Percentiles rank a stretch among this genome's conserved stretches.
Conservation (phyloP, 2,329 filamentous ascomycete genomes). For the Trichoderma breve region DNA sequence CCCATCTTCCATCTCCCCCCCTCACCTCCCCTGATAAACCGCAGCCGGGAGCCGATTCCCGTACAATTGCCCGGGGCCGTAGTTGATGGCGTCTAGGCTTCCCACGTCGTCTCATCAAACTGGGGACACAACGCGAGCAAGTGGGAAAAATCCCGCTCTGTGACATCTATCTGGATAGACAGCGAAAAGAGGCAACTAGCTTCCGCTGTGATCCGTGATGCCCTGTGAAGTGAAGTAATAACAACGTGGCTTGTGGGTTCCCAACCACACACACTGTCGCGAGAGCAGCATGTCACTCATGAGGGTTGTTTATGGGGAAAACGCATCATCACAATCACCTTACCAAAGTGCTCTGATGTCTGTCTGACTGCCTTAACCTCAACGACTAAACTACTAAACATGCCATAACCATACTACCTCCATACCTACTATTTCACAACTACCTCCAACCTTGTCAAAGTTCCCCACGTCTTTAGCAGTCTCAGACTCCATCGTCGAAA, state of each 20-base stretch:
- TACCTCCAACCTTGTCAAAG: neutral
- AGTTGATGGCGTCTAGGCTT: neutral
- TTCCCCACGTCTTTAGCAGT: neutral
- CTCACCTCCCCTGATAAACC: neutral
- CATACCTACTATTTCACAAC: neutral
- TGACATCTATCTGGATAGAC: neutral
- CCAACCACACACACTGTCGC: neutral
- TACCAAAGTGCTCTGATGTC: neutral
- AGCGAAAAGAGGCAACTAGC: neutral
- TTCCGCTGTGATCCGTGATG: neutral
- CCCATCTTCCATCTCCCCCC: neutral
- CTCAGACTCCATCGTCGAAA: neutral
- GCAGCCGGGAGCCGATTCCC: neutral
- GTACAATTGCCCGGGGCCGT: neutral
- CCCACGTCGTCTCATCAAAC: neutral
- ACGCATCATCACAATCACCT: neutral
- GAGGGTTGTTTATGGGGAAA: neutral
- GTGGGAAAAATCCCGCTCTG: neutral
- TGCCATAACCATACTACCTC: too few relatives aligned
- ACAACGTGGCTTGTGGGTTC: constrained; percentile 14
- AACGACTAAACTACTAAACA: too few relatives aligned
- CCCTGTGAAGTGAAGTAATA: neutral
- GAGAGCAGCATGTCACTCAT: constrained; percentile 5
- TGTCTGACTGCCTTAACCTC: neutral
- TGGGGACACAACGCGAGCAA: neutral